Evolutionary conservation across 2,329 filamentous ascomycete genomes (phyloP), one percentile per base, ranked within the genome.

Genomic region (Penicillium sp.): DNA sequence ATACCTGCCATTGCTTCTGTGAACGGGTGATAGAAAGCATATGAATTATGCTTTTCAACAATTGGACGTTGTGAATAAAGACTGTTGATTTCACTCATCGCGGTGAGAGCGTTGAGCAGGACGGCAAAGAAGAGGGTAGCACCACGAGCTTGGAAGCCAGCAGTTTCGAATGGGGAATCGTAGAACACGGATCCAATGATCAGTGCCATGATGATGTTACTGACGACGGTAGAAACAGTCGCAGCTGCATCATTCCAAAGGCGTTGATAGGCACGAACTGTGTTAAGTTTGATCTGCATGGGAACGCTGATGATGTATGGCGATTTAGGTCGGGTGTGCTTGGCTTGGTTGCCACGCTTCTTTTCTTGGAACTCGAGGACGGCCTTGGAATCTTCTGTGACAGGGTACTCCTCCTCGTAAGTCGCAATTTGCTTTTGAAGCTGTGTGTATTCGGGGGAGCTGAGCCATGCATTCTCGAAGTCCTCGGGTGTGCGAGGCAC

Each of bases 91-190:
- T 69, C 65, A 7, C 53, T 56, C 49, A 69, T 67, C 1, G 65
- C 62, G 3, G 86, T 80, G 60, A 94, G 91, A 36, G 89, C 90
- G 69, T 93, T 95, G 78, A 93, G 85, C 49, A 96, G 78, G 65
- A 91, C 85, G 55, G 90, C 89, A 66, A 94, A 94, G 81, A 95
- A 96, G 42, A 96, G 77, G 5, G 93, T 79, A 29, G 88, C 86
- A 50, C 88, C 89, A 51, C 90, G 85, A 62, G 84, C 80, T 74
- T 85, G 91, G 77, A 95, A 94, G 59, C 85, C 89, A 20, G 71
- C 67, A 0, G 89, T 87, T 7, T 77, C 78, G 1, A 78, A 66
- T 17, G 82, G 74, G 9, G 94, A 75, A 68, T 94, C 87, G 77
- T 84, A 95, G 73, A 93, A 96, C 58, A 95, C 85, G 52, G 85